phyloP scores from a whole-genome alignment of 495 filamentous ascomycete species.

The Aspergillus indologenus region DNA sequence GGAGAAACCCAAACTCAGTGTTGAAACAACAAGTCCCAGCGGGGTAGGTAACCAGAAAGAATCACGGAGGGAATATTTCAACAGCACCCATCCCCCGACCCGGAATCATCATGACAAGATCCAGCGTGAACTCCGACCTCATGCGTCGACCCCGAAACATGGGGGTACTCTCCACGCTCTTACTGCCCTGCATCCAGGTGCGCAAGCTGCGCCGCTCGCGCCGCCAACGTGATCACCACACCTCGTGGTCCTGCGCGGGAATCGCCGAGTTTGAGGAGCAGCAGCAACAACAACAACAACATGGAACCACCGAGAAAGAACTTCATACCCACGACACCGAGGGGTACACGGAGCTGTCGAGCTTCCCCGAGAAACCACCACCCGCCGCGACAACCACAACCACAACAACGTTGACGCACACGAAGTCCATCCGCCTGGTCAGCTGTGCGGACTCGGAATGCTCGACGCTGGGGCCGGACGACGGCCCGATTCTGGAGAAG shows the following conservation, averaged over 20 bases:
- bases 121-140: background rate
- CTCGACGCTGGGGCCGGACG: background rate
- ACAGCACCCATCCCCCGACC: background rate
- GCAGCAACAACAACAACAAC: background rate
- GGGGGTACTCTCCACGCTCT: constrained; percentile 9
- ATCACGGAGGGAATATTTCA: no score
- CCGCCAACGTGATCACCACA: background rate
- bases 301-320: background rate
- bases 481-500: constrained; percentile 1
- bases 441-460: constrained; percentile 9
- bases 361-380: background rate
- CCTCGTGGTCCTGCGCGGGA: background rate
- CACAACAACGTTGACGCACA: constrained; percentile 1
- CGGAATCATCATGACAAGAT: constrained; percentile 1
- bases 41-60: background rate
- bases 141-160: constrained; percentile 2
- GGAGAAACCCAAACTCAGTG: background rate
- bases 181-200: constrained; percentile 15
- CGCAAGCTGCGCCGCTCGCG: background rate
- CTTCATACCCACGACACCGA: no score
- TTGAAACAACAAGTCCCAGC: constrained; percentile 3
- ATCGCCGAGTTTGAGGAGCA: background rate
- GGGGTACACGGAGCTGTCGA: no score
- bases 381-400: background rate
- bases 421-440: constrained; percentile 18